These are phyloP conservation scores for Clarireedia paspali DNA, from an alignment of 2,329 filamentous ascomycete species.

Conservation along the genomic window DNA sequence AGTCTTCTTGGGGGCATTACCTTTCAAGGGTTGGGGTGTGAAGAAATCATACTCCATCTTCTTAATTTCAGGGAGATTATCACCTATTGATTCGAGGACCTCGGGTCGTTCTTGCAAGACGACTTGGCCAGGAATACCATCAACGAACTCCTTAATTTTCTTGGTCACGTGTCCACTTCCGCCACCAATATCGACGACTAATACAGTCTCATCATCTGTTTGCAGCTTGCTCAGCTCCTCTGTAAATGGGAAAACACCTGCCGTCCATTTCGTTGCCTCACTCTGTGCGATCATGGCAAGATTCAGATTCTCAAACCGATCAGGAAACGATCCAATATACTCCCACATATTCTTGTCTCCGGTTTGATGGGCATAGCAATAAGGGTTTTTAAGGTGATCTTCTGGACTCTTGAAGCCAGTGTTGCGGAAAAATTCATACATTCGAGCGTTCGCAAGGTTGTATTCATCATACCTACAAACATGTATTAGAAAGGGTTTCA, in stretches of 20 bases:
- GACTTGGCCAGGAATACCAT: conserved; percentile 29
- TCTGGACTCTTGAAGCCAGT: conserved; percentile 19
- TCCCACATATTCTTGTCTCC: conserved; percentile 23
- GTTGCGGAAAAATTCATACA: conserved; percentile 20
- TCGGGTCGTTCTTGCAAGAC: conserved; percentile 35
- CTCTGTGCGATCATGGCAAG: conserved; percentile 21
- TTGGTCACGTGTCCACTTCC: conserved; percentile 34
- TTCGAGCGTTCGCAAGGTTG: conserved; percentile 11
- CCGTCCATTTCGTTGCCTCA: conserved; percentile 7
- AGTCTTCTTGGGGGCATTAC: not conserved
- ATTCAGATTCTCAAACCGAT: conserved; percentile 25
- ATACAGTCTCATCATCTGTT: conserved; percentile 20
- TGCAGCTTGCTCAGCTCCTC: conserved; percentile 15
- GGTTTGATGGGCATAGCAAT: conserved; percentile 23
- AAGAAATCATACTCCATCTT: conserved; percentile 27
- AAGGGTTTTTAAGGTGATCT: conserved; percentile 21
- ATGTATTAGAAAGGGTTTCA: not conserved
- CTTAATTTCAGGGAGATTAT: conserved; percentile 26
- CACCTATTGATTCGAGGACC: conserved; percentile 20
- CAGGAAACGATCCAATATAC: conserved; percentile 20
- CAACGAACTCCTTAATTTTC: conserved; percentile 28
- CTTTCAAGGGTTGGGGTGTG: conserved; percentile 25
- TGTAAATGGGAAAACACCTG: conserved; percentile 21
- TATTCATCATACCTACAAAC: conserved; percentile 20
- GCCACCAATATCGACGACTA: conserved; percentile 36